Evolutionary conservation across 805 yeast genomes (phyloP), one percentile per base, ranked within the genome.

Genomic region (Myxozyma sirexii): DNA sequence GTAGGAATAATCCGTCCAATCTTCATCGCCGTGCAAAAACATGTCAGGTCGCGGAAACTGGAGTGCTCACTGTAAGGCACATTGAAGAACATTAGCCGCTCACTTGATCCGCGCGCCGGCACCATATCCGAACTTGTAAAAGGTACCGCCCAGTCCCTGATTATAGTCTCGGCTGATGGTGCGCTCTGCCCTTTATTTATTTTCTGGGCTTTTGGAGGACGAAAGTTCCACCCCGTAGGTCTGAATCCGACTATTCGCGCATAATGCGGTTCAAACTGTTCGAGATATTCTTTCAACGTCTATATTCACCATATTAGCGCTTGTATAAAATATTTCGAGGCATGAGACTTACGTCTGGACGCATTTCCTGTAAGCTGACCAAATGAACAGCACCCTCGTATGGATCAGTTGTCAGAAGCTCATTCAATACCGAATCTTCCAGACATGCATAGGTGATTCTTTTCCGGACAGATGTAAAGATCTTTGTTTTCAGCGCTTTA

Each of bases 1-100:
- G 99, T 94, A 0, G 97, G 94, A 7, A 91, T 83, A 13, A 90
- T 80, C 42, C 77, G 68, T 0, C 74, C 73, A 64, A 83, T 80
- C 6, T 79, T 72, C 42, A 90, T 66, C 23, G 79, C 73, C 1
- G 80, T 75, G 23, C 86, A 81, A 69, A 93, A 89, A 56, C 80
- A 79, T 12, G 86, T 79, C 39, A 94, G 77, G 68, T 94, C 99
- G 39, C 87, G 76, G 68, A 85, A 93, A 58, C 96, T 89, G 10
- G 97, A 90, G 74, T 94, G 99, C 70, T 94, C 99, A 69, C 96
- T 87, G 69, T 94, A 94, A 0, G 99, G 98, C 1, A 92, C 82
- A 26, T 58, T 55, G 39, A 63, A 67, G 17, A 58, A 55, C 55
- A 63, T 54, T 15, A 49, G 53, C 37, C 44, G 42, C 26, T 48